Evolutionary conservation across 208 protist genomes (phyloP).

Genomic region (Leishmania amazonensis): DNA sequence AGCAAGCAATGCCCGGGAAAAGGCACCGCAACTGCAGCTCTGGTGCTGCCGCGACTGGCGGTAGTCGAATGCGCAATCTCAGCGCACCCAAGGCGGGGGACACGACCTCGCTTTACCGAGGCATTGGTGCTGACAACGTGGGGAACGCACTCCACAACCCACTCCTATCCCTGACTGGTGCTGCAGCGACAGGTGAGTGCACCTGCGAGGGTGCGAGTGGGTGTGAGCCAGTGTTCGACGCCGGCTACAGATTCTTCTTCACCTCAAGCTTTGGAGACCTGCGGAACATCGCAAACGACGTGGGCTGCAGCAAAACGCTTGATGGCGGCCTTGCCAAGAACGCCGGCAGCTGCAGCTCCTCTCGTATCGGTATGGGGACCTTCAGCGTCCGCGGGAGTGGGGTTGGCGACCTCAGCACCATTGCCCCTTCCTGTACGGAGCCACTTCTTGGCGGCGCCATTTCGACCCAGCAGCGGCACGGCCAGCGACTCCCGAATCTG

Average conservation of each 20-base stretch:
- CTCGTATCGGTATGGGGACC: background rate
- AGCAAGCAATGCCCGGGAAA: conserved; percentile 6
- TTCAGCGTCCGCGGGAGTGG: conserved; percentile 9
- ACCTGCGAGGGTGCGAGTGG: background rate
- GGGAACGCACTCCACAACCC: background rate
- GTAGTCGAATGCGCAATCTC: background rate
- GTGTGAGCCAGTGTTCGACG: conserved; percentile 13
- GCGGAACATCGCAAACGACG: conserved; percentile 21
- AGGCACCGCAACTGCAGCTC: background rate
- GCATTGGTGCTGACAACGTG: background rate
- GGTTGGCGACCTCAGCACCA: conserved; percentile 2
- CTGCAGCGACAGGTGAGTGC: background rate
- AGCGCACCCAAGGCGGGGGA: background rate
- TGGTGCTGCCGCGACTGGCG: background rate
- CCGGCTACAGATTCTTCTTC: conserved; percentile 28
- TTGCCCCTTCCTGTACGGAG: background rate
- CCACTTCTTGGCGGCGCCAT: background rate
- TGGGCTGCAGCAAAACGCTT: background rate
- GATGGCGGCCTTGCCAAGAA: conserved; percentile 3
- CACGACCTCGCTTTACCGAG: conserved; percentile 10
- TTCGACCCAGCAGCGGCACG: background rate
- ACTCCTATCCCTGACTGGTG: background rate
- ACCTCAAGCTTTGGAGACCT: conserved; percentile 32
- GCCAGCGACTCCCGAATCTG: background rate
- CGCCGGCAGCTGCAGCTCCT: conserved; percentile 11